Evolutionary conservation across 2,329 filamentous ascomycete species (phyloP).

Genomic region (Diaporthe capsici): DNA sequence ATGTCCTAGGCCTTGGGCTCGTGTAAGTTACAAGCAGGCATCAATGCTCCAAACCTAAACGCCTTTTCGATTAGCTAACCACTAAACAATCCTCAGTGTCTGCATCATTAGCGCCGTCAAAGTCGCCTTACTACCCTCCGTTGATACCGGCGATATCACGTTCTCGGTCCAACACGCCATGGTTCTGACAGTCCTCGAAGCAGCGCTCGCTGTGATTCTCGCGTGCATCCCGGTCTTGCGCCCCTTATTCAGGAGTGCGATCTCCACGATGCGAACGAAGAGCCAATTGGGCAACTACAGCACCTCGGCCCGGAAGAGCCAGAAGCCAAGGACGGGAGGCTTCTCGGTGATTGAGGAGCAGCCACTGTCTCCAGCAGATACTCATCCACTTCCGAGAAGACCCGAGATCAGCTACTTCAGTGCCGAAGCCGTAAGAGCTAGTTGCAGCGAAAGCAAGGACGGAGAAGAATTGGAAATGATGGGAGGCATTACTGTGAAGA

Average conservation of each 20-base stretch:
- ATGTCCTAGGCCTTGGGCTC: neutral
- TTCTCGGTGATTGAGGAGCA: slow-evolving; percentile 28
- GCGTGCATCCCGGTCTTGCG: slow-evolving; percentile 39
- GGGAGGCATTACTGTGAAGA: slow-evolving; percentile 27
- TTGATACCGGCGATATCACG: slow-evolving; percentile 37
- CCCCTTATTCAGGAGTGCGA: slow-evolving; percentile 26
- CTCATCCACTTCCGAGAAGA: slow-evolving; percentile 9
- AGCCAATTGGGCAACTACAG: neutral
- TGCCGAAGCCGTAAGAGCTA: slow-evolving; percentile 14
- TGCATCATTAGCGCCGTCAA: slow-evolving; percentile 39
- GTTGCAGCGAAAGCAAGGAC: slow-evolving; percentile 9
- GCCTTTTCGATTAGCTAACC: neutral
- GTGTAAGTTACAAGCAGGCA: slow-evolving; percentile 9
- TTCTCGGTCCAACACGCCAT: slow-evolving; percentile 25
- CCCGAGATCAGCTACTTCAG: slow-evolving; percentile 24
- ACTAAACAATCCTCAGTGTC: neutral
- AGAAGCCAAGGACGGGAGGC: slow-evolving; percentile 18
- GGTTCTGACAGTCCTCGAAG: slow-evolving; percentile 36
- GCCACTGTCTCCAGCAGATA: neutral
- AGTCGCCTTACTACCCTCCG: slow-evolving; percentile 27
- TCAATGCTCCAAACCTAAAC: neutral
- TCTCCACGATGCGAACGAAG: slow-evolving; percentile 14
- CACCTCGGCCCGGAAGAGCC: neutral
- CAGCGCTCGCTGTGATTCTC: slow-evolving; percentile 19
- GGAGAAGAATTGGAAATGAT: slow-evolving; percentile 24